A percentile compares a stretch with the other conserved stretches of the same genome.
These are phyloP conservation scores for Lumnitzera littorea DNA, from an alignment of 345 rosid genomes.

Conservation along the genomic window DNA sequence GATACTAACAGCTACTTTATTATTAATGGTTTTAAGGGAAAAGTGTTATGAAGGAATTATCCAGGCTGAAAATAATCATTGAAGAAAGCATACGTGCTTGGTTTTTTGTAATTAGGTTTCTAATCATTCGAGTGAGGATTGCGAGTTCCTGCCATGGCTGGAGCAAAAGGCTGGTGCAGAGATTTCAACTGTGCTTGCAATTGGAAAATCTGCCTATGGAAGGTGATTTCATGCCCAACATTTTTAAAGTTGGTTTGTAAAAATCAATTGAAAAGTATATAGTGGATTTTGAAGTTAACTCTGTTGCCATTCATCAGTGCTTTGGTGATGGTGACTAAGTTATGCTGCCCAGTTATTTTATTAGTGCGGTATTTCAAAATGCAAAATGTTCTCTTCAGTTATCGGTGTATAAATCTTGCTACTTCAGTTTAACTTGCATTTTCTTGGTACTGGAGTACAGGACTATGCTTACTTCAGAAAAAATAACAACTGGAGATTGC, in stretches of 20 bases:
- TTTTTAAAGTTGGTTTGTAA: too few relatives aligned
- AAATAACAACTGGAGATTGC: slow-evolving; percentile 57
- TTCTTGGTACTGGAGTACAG: slow-evolving; percentile 25
- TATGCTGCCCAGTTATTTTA: too few relatives aligned
- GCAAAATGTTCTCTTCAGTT: too few relatives aligned
- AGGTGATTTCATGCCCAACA: slow-evolving; percentile 26
- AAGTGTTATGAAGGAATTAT: too few relatives aligned
- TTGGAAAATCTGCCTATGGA: slow-evolving; percentile 66
- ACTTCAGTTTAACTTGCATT: not conserved
- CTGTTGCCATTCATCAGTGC: too few relatives aligned
- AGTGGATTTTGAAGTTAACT: too few relatives aligned
- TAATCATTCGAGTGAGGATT: slow-evolving; percentile 27
- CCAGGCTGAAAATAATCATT: too few relatives aligned
- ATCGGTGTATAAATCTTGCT: not conserved
- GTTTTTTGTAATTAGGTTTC: slow-evolving; percentile 17
- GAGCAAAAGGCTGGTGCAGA: slow-evolving; percentile 52
- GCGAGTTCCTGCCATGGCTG: slow-evolving; percentile 79
- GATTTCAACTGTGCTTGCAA: slow-evolving; percentile 46
- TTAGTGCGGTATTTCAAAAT: too few relatives aligned
- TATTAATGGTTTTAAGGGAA: too few relatives aligned
- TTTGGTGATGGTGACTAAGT: not conserved
- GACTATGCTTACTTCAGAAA: slow-evolving; percentile 53
- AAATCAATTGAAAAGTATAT: too few relatives aligned
- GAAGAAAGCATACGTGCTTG: not conserved
- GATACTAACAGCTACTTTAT: too few relatives aligned